A percentile compares a stretch with the other conserved stretches of the same genome.
Conservation (phyloP, 2,329 filamentous ascomycete genomes). For the Fusarium coffeatum region DNA sequence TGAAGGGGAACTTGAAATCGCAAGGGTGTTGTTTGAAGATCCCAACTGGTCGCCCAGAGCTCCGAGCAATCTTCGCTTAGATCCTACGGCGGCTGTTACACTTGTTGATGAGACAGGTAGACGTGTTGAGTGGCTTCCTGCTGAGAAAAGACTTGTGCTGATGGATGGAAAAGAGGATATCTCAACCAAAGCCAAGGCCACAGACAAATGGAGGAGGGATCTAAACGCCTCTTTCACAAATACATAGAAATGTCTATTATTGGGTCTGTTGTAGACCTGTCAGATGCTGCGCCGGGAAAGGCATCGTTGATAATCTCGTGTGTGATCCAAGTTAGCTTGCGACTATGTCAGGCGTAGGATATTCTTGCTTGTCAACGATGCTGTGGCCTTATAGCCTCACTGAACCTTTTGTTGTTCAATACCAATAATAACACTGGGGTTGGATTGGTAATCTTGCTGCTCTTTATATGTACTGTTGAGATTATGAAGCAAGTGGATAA, state of each 20-base stretch:
- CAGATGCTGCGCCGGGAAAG: background rate
- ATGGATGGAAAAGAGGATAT: constrained; percentile 25
- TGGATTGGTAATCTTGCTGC: too few species aligned
- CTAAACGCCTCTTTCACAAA: background rate
- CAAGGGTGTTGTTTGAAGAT: constrained; percentile 58
- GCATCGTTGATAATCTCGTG: background rate
- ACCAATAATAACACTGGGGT: too few species aligned
- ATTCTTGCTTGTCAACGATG: background rate
- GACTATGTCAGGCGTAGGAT: background rate
- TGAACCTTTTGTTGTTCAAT: background rate
- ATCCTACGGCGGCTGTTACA: constrained; percentile 29
- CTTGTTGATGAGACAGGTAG: constrained; percentile 42
- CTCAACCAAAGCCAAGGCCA: background rate
- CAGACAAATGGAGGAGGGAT: constrained; percentile 18
- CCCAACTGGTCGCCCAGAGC: constrained; percentile 53
- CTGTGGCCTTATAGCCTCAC: background rate
- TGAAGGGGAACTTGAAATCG: constrained; percentile 52
- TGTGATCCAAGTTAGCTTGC: background rate
- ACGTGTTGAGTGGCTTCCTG: constrained; percentile 39
- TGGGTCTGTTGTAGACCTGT: background rate
- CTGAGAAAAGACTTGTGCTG: constrained; percentile 38
- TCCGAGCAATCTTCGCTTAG: constrained; percentile 25
- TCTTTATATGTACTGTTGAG: too few species aligned
- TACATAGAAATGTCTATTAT: background rate
- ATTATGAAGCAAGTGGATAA: background rate